A percentile compares a stretch with the other conserved stretches of the same genome.
phyloP scores from a whole-genome alignment of 2,329 filamentous ascomycete genomes.

The Alternaria sp. region DNA sequence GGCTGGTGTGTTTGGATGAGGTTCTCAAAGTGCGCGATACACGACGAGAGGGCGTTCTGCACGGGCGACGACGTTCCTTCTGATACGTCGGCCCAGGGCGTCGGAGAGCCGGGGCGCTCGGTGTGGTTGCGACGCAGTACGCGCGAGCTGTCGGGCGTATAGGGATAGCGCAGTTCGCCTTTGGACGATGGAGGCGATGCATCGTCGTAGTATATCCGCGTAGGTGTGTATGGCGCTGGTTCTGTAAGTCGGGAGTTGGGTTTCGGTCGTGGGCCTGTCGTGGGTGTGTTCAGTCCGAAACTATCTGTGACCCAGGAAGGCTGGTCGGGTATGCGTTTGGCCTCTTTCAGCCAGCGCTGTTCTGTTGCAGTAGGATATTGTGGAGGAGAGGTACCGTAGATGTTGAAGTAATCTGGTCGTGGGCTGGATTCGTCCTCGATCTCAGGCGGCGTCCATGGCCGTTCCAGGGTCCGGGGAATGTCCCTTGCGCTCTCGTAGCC shows the following conservation, averaged over 20 bases:
- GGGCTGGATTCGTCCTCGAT: slow-evolving; percentile 24
- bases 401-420: slow-evolving; percentile 32
- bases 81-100: slow-evolving; percentile 37
- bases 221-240: slow-evolving; percentile 32
- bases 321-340: neutral
- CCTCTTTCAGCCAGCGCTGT: slow-evolving; percentile 15
- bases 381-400: slow-evolving; percentile 24
- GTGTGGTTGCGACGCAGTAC: slow-evolving; percentile 25
- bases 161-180: slow-evolving; percentile 39
- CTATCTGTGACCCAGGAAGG: slow-evolving; percentile 8
- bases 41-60: slow-evolving; percentile 43
- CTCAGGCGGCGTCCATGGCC: slow-evolving; percentile 45
- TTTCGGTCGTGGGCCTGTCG: slow-evolving; percentile 26
- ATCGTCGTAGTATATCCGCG: slow-evolving; percentile 22
- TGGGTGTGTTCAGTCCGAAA: slow-evolving; percentile 20
- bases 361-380: slow-evolving; percentile 19
- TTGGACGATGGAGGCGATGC: slow-evolving; percentile 9
- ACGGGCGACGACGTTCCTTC: slow-evolving; percentile 35
- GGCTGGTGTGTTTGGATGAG: slow-evolving; percentile 42
- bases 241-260: slow-evolving; percentile 24
- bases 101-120: slow-evolving; percentile 27
- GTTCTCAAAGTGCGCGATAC: slow-evolving; percentile 42
- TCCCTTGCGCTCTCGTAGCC: slow-evolving; percentile 28
- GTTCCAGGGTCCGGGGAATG: slow-evolving; percentile 29
- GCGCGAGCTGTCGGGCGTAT: slow-evolving; percentile 43